phyloP scores from a whole-genome alignment of 1,284 basidiomycete genomes.

The Leccinum insigne region DNA sequence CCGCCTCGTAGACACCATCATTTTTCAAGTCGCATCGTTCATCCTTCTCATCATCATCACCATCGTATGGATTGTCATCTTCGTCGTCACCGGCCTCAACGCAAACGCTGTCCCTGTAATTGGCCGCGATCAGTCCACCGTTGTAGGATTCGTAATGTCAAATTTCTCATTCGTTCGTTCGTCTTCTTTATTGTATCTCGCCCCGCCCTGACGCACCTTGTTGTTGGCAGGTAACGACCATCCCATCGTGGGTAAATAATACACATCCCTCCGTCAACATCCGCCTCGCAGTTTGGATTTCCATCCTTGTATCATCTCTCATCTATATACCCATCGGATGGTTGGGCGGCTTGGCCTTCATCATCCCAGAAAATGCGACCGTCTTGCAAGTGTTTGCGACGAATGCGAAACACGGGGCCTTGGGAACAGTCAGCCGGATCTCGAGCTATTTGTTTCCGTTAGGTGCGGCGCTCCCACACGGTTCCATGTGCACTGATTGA shows the following conservation, averaged over 20 bases:
- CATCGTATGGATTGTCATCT: slow-evolving; percentile 21
- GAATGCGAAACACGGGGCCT: background rate
- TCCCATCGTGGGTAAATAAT: slow-evolving; percentile 31
- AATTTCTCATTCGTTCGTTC: slow-evolving; percentile 27
- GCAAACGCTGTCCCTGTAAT: slow-evolving; percentile 10
- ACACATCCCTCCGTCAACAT: slow-evolving; percentile 24
- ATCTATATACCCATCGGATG: slow-evolving; percentile 28
- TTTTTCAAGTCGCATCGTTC: slow-evolving; percentile 27
- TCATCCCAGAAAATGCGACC: slow-evolving; percentile 10
- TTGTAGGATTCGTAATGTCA: slow-evolving; percentile 25
- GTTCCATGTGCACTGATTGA: background rate
- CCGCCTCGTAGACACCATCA: slow-evolving; percentile 27
- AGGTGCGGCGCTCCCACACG: slow-evolving; percentile 11
- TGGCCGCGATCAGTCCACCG: slow-evolving; percentile 18
- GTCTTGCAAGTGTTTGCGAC: slow-evolving; percentile 20
- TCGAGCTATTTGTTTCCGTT: slow-evolving; percentile 27
- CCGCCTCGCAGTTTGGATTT: slow-evolving; percentile 23
- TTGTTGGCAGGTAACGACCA: slow-evolving; percentile 20
- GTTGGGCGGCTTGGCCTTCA: slow-evolving; percentile 22
- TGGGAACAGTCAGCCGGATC: slow-evolving; percentile 12
- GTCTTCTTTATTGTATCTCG: background rate
- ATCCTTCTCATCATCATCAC: slow-evolving; percentile 22
- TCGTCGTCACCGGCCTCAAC: slow-evolving; percentile 14
- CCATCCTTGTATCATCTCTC: slow-evolving; percentile 24
- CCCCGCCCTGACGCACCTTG: background rate